A percentile compares a stretch with the other conserved stretches of the same genome.
These are phyloP conservation scores for Coleophoma eucalyptorum DNA, from an alignment of 2,329 filamentous ascomycete species.

Conservation along the genomic window DNA sequence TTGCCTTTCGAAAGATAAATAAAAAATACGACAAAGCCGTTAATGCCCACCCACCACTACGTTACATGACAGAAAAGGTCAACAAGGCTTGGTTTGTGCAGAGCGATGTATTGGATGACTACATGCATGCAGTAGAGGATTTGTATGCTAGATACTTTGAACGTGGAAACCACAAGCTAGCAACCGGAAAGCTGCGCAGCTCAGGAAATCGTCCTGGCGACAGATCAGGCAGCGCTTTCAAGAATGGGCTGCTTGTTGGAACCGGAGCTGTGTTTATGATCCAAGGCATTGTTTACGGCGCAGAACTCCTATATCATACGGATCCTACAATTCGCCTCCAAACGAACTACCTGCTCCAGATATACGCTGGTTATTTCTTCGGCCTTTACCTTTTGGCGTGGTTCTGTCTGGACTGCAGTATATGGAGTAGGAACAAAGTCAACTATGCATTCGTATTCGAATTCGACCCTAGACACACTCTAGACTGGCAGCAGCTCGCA, in stretches of 20 bases:
- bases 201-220: constrained; percentile 55
- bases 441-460: constrained; percentile 98
- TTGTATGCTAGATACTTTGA: constrained; percentile 92
- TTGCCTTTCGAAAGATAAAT: constrained; percentile 91
- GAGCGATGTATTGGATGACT: constrained; percentile 74
- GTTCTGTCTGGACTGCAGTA: constrained; percentile 80
- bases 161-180: constrained; percentile 84
- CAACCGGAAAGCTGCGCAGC: constrained; percentile 77
- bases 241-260: constrained; percentile 61
- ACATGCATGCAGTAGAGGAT: constrained; percentile 79
- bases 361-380: constrained; percentile 74
- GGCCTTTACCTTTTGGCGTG: constrained; percentile 74
- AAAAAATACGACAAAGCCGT: constrained; percentile 96
- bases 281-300: constrained; percentile 58
- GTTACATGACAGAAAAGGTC: constrained; percentile 86
- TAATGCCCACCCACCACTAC: constrained; percentile 67
- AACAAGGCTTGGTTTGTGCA: constrained; percentile 85
- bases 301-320: constrained; percentile 42
- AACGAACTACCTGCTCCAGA: constrained; percentile 68
- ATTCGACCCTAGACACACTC: constrained; percentile 78
- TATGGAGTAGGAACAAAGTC: constrained; percentile 82
- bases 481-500: constrained; percentile 86
- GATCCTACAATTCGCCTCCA: constrained; percentile 43
- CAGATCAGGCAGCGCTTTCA: constrained; percentile 50
- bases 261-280: constrained; percentile 60